Evolutionary conservation across 179 eudicot genomes (phyloP).

Genomic region (Camellia oleifera): DNA sequence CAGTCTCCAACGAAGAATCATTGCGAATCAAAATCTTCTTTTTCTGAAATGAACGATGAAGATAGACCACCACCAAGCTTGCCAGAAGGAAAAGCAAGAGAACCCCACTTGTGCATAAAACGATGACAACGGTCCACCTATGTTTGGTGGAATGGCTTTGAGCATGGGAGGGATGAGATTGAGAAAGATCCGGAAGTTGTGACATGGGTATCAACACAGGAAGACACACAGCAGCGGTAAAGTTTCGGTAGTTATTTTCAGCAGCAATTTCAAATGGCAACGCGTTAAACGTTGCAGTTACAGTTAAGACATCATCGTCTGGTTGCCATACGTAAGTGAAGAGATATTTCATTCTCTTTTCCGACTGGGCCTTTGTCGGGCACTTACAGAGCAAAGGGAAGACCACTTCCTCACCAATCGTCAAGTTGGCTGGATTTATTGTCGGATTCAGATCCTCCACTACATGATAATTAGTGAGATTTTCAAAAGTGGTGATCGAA

Average conservation of each 20-base stretch:
- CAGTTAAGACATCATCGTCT: constrained; percentile 33
- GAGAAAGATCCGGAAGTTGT: constrained; percentile 25
- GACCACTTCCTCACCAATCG: constrained; percentile 35
- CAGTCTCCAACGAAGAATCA: constrained; percentile 24
- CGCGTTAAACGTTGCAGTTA: constrained; percentile 33
- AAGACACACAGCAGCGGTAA: constrained; percentile 36
- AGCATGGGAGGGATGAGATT: constrained; percentile 16
- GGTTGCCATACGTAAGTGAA: constrained; percentile 72
- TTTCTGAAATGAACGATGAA: constrained; percentile 17
- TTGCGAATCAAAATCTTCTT: constrained; percentile 24
- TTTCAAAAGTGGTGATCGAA: constrained; percentile 37
- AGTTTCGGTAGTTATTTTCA: constrained; percentile 34
- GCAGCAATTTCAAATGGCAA: constrained; percentile 15
- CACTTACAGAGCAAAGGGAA: constrained; percentile 78
- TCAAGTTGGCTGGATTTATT: constrained; percentile 38
- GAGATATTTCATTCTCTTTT: constrained; percentile 34
- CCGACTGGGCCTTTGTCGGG: constrained; percentile 32
- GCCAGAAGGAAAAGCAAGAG: constrained; percentile 13
- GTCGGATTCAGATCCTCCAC: constrained; percentile 51
- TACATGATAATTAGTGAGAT: constrained; percentile 49
- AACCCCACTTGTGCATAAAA: constrained; percentile 16
- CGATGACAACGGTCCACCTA: neutral
- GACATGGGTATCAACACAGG: constrained; percentile 38
- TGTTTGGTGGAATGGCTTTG: constrained; percentile 5
- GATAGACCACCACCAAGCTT: constrained; percentile 9